A percentile compares a stretch with the other conserved stretches of the same genome.
Evolutionary conservation across 176 grass and related monocot genomes (phyloP).

Genomic region (Alloteropsis semialata): DNA sequence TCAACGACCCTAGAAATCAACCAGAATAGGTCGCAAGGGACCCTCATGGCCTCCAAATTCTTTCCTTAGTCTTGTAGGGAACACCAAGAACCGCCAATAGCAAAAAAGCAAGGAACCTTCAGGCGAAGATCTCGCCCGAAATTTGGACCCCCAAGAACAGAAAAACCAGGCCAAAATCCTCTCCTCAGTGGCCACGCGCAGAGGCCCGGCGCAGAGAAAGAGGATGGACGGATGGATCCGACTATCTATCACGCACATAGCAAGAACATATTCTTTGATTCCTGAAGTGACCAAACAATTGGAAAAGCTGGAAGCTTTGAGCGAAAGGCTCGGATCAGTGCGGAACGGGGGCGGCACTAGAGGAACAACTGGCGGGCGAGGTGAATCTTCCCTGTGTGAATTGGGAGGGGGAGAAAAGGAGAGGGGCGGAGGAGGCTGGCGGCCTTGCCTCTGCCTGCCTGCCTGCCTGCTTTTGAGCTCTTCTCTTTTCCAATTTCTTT

Average conservation of each 20-base stretch:
- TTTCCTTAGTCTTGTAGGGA: not conserved
- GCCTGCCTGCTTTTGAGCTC: slow-evolving; percentile 45
- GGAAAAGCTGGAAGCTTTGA: slow-evolving; percentile 46
- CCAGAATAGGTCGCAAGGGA: slow-evolving; percentile 31
- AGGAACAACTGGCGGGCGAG: slow-evolving; percentile 38
- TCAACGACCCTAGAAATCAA: slow-evolving; percentile 37
- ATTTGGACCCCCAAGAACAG: slow-evolving; percentile 24
- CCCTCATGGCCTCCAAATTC: slow-evolving; percentile 33
- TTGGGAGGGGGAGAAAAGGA: slow-evolving; percentile 32
- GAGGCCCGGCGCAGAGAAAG: slow-evolving; percentile 8
- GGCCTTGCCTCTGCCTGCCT: slow-evolving; percentile 21
- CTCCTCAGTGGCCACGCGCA: slow-evolving; percentile 10
- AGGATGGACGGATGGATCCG: slow-evolving; percentile 28
- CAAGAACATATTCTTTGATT: slow-evolving; percentile 62
- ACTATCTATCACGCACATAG: slow-evolving; percentile 21
- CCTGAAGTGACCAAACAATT: slow-evolving; percentile 55
- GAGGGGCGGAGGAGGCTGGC: slow-evolving; percentile 10
- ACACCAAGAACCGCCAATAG: slow-evolving; percentile 14
- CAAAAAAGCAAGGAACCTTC: slow-evolving; percentile 15
- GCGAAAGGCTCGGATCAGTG: slow-evolving; percentile 58
- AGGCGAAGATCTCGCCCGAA: slow-evolving; percentile 20
- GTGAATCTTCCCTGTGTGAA: slow-evolving; percentile 51
- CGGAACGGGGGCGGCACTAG: slow-evolving; percentile 38
- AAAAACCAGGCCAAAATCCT: slow-evolving; percentile 26
- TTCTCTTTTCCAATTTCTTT: slow-evolving; percentile 28